Evolutionary conservation across 106 monocot species (phyloP), one percentile per base, ranked within the genome.

Genomic region (Acorus calamus): DNA sequence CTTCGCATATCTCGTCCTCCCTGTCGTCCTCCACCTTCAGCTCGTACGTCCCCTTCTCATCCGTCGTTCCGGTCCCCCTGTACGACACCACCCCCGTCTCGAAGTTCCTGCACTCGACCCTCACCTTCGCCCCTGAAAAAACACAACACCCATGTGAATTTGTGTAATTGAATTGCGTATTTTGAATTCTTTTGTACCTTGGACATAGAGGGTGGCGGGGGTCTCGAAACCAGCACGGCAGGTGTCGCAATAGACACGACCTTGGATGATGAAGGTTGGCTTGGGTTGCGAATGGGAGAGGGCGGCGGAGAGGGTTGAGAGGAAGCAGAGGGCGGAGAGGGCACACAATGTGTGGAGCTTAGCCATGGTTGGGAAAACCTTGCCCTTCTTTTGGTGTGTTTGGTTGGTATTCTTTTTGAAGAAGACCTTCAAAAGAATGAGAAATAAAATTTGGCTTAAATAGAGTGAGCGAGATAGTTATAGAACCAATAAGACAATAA

Each of bases 171-270:
- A 28, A 28, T 28, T 0, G 28, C 28, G 1, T 0, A 28, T 28
- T 28, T 28, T 28, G 28, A 28, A 28, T 28, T 28, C 28, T 28
- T 28, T 28, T 53, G 8, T 7, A 6, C 9, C 3, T 11, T 45
- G 12, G 61, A 89, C 59, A 69, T 85, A 89, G 6, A 67, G 69
- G 11, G 85, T 85, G 59, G 72, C 58, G 42, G 64, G 74, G 61
- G 89, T 89, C 67, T 85, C 89, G 55, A 89, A 89, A 14, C 85
- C 89, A 4, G 82, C 78, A 3, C 89, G 82, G 60, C 89, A 89
- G 3, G 73, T 89, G 73, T 89, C 89, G 56, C 85, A 89, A 59
- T 85, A 89, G 45, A 89, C 89, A 2, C 80, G 76, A 14, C 89
- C 89, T 42, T 89, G 52, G 13, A 85, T 42, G 43, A 51, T n/a